phyloP scores from a whole-genome alignment of 106 monocot genomes.

The Phalaenopsis equestris region DNA sequence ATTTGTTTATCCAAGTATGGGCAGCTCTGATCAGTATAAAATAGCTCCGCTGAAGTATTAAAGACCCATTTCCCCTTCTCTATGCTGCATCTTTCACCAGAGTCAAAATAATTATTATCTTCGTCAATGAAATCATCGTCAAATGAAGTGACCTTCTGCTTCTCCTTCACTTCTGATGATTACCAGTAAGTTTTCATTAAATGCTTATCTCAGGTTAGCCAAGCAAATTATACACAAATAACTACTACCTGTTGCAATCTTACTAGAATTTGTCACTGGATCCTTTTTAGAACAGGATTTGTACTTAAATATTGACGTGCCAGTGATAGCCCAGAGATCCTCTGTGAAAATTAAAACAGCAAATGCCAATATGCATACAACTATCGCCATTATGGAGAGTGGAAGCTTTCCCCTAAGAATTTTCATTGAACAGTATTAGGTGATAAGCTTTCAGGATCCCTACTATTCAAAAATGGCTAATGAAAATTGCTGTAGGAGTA shows the following conservation, averaged over 20 bases:
- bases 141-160: neutral
- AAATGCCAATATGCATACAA: slow-evolving; percentile 40
- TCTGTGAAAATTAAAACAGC: slow-evolving; percentile 57
- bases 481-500: neutral
- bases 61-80: slow-evolving; percentile 67
- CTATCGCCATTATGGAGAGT: slow-evolving; percentile 29
- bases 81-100: slow-evolving; percentile 37
- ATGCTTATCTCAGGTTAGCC: neutral
- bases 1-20: slow-evolving; percentile 64
- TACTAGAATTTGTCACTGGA: slow-evolving; percentile 15
- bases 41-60: slow-evolving; percentile 33
- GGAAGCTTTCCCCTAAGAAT: slow-evolving; percentile 36
- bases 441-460: neutral
- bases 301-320: slow-evolving; percentile 39
- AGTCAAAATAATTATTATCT: slow-evolving; percentile 29
- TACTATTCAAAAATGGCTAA: neutral
- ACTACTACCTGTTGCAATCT: slow-evolving; percentile 23
- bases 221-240: neutral
- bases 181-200: slow-evolving; percentile 3
- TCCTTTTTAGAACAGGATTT: slow-evolving; percentile 37
- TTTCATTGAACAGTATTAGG: slow-evolving; percentile 22
- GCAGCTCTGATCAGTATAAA: slow-evolving; percentile 56
- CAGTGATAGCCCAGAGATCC: slow-evolving; percentile 57
- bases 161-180: slow-evolving; percentile 20
- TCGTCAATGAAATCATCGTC: slow-evolving; percentile 16